Conservation (phyloP, 768 basidiomycete genomes). For the Mycena amicta region DNA sequence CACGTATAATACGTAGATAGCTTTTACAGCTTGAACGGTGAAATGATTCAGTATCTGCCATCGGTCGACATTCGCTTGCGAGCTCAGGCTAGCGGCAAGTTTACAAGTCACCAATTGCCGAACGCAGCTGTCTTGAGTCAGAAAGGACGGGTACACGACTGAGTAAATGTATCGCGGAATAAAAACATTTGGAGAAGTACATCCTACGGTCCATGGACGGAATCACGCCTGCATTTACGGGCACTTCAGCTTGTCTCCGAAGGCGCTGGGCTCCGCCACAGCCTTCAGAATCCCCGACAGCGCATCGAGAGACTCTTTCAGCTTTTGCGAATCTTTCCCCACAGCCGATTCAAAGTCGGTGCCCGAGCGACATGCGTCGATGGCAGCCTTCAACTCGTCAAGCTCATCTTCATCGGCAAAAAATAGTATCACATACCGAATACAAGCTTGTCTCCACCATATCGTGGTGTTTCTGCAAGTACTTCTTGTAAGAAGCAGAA, state of each 20-base stretch:
- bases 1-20: no score
- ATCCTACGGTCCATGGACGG: no score
- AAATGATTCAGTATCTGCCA: no score
- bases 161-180: no score
- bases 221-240: no score
- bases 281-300: not conserved
- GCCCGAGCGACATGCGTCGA: not conserved
- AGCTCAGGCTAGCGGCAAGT: no score
- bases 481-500: not conserved
- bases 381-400: not conserved
- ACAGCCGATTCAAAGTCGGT: not conserved
- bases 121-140: no score
- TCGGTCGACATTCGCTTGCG: no score
- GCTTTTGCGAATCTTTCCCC: not conserved
- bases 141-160: no score
- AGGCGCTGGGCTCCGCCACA: not conserved
- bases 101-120: no score
- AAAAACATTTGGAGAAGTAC: not conserved
- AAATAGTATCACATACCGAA: not conserved
- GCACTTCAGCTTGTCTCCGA: not conserved
- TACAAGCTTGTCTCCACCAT: not conserved
- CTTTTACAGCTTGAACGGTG: no score
- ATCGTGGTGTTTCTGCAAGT: not conserved
- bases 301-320: not conserved
- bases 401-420: not conserved